These are phyloP conservation scores for Achaetomium macrosporum DNA, from an alignment of 2,329 filamentous ascomycete species.

Conservation along the genomic window DNA sequence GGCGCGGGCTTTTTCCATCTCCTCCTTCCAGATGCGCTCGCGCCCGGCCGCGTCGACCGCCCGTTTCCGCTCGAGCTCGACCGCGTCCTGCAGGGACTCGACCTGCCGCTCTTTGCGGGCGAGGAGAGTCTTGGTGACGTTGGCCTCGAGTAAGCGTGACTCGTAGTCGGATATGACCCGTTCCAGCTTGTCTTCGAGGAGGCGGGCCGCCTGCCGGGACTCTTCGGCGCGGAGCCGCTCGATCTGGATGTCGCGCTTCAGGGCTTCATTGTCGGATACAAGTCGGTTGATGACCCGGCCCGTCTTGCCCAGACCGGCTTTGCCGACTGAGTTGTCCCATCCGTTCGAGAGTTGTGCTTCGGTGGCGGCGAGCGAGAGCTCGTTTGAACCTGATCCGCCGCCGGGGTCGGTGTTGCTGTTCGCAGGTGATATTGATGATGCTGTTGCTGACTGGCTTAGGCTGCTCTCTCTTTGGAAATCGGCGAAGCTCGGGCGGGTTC, in stretches of 20 bases:
- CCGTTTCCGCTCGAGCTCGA: constrained; percentile 60
- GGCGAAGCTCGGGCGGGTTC: constrained; percentile 18
- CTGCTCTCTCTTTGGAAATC: constrained; percentile 27
- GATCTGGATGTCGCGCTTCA: constrained; percentile 67
- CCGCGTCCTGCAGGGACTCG: constrained; percentile 57
- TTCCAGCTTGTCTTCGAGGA: constrained; percentile 67
- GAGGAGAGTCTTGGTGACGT: constrained; percentile 64
- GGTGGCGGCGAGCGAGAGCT: constrained; percentile 28
- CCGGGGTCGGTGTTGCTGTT: constrained; percentile 15
- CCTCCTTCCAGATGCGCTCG: constrained; percentile 56
- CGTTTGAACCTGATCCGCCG: constrained; percentile 28
- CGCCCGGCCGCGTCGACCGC: constrained; percentile 53
- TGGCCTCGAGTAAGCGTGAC: constrained; percentile 61
- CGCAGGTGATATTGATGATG: constrained; percentile 2
- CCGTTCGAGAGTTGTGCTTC: constrained; percentile 21
- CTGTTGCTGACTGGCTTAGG: constrained; percentile 14
- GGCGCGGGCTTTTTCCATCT: constrained; percentile 56
- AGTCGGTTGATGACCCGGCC: constrained; percentile 75
- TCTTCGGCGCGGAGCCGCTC: constrained; percentile 63
- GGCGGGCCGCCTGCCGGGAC: constrained; percentile 59
- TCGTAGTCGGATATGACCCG: constrained; percentile 63
- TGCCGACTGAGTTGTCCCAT: constrained; percentile 63
- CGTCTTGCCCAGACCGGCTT: constrained; percentile 66
- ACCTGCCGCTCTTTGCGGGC: constrained; percentile 70
- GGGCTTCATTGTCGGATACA: constrained; percentile 71